Percentiles rank a stretch among this genome's conserved stretches.
These are phyloP conservation scores for Cyberlindnera japonica DNA, from an alignment of 805 yeast genomes.

Conservation along the genomic window DNA sequence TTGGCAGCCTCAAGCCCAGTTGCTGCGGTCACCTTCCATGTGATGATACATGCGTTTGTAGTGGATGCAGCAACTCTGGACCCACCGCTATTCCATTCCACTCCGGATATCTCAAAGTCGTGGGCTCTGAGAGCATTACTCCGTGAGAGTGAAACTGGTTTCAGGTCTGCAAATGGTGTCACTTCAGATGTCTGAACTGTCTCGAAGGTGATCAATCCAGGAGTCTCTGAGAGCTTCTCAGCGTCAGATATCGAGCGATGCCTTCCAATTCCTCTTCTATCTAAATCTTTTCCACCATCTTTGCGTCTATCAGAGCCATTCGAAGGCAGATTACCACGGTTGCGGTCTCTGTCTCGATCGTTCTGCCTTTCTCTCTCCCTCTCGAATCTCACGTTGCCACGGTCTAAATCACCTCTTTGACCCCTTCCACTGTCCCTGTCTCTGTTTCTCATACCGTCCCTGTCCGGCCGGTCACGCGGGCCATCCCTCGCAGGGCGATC, in stretches of 20 bases:
- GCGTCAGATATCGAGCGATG: too few relatives aligned
- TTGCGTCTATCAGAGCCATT: neutral
- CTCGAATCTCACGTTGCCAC: neutral
- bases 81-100: slow-evolving; percentile 30
- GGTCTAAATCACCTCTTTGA: neutral
- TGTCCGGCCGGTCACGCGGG: slow-evolving; percentile 1
- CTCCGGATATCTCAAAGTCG: slow-evolving; percentile 15
- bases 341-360: slow-evolving; percentile 7
- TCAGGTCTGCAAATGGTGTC: slow-evolving; percentile 2
- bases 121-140: neutral
- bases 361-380: slow-evolving; percentile 6
- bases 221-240: neutral
- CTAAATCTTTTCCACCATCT: slow-evolving; percentile 8
- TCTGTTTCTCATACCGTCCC: slow-evolving; percentile 1
- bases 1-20: slow-evolving; percentile 30
- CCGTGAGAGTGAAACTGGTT: neutral
- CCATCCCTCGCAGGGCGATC: neutral
- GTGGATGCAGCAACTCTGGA: slow-evolving; percentile 28
- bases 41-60: slow-evolving; percentile 28
- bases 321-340: neutral
- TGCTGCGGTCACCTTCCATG: slow-evolving; percentile 27
- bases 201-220: too few relatives aligned
- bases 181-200: neutral
- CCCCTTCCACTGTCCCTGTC: slow-evolving; percentile 3
- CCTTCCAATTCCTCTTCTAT: slow-evolving; percentile 1